Evolutionary conservation across 768 basidiomycete species (phyloP).

Genomic region (Lentinula edodes): DNA sequence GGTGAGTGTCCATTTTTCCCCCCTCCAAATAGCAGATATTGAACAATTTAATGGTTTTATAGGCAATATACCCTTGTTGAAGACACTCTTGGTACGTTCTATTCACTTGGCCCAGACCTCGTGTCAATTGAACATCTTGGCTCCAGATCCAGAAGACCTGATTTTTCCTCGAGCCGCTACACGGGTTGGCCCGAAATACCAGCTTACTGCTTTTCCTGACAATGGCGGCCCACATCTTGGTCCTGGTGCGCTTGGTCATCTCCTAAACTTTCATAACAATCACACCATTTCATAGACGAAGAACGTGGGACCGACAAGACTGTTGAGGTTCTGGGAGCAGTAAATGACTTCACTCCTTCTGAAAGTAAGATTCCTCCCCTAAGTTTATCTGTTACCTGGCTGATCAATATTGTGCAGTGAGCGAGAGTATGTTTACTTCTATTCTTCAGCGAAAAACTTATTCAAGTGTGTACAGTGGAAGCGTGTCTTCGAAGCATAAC

Average conservation of each 20-base stretch:
- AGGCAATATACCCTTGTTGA: constrained; percentile 85
- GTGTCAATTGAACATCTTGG: background rate
- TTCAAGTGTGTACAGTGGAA: constrained; percentile 46
- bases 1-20: constrained; percentile 45
- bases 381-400: constrained; percentile 12
- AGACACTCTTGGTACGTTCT: constrained; percentile 12
- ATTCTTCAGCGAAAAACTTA: background rate
- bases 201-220: constrained; percentile 53
- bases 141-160: constrained; percentile 87
- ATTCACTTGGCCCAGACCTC: background rate
- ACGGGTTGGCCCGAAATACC: constrained; percentile 84
- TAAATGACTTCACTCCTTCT: constrained; percentile 57
- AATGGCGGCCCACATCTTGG: constrained; percentile 27
- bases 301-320: constrained; percentile 71
- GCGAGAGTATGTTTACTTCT: constrained; percentile 42
- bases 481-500: constrained; percentile 54
- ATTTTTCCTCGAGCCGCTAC: constrained; percentile 94
- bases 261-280: background rate
- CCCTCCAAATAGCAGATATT: constrained; percentile 4
- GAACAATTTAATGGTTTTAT: constrained; percentile 3
- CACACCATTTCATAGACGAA: constrained; percentile 33
- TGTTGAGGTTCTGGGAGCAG: constrained; percentile 62
- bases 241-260: constrained; percentile 28
- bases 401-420: constrained; percentile 33
- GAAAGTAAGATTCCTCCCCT: constrained; percentile 49